Evolutionary conservation across 2,329 filamentous ascomycete genomes (phyloP).

Genomic region (Botryotinia globosa): DNA sequence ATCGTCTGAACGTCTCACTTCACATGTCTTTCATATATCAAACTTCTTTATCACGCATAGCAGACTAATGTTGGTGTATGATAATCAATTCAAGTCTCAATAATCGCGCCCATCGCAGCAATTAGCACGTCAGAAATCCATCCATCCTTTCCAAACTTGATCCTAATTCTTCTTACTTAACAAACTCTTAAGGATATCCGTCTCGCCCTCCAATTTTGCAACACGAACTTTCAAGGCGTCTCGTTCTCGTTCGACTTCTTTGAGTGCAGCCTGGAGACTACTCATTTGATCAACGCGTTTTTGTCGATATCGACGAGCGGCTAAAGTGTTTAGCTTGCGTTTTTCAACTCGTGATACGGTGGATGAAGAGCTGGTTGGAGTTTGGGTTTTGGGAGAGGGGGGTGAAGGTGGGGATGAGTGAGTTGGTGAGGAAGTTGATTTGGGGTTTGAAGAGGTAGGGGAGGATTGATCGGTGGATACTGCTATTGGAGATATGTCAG

Average conservation of each 20-base stretch:
- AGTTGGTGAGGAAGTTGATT: conserved; percentile 4
- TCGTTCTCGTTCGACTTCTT: conserved; percentile 57
- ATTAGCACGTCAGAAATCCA: background rate
- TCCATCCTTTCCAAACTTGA: background rate
- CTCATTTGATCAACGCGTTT: conserved; percentile 65
- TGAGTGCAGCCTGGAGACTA: conserved; percentile 59
- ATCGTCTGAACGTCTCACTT: conserved; percentile 24
- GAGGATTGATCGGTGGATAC: conserved; percentile 9
- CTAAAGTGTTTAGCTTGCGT: conserved; percentile 66
- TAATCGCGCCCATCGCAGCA: background rate
- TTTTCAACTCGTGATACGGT: conserved; percentile 42
- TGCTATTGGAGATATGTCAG: background rate
- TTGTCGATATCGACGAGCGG: conserved; percentile 69
- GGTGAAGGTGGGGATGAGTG: conserved; percentile 13
- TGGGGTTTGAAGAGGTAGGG: background rate
- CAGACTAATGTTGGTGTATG: conserved; percentile 5
- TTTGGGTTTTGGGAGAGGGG: conserved; percentile 2
- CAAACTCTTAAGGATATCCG: conserved; percentile 56
- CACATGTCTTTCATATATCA: background rate
- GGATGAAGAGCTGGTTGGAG: conserved; percentile 17
- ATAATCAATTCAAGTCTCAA: conserved; percentile 7
- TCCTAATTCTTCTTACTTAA: conserved; percentile 22
- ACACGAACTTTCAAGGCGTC: conserved; percentile 62
- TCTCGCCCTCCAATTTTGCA: conserved; percentile 63
- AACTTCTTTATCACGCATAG: background rate